Base-by-base conservation (phyloP, 345 rosid species). In the Excoecaria cochinchinensis region DNA sequence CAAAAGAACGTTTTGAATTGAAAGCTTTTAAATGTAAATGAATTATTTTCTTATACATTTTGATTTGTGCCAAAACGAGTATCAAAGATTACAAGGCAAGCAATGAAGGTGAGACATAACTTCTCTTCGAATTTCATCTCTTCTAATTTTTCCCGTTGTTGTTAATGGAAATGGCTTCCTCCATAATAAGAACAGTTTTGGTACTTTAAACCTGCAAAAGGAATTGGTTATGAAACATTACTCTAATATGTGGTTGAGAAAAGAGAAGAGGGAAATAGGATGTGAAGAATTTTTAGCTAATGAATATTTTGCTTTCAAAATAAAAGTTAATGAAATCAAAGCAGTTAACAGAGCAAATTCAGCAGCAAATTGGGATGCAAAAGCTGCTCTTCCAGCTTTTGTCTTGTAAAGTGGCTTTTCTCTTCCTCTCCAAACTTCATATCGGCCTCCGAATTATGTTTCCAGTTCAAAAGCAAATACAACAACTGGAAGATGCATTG, bases 161-260 rank as follows among this genome's bases (percentile, higher is more conserved):
- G 97, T 90, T 55, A 81, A 62, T 8, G 95, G 97, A 76, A 91
- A 91, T 71, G 85, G 91, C 53, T 84, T 89, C 81, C 71, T 83
- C 97, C 97, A 88, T 22, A 48, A n/a, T 47, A 89, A 56, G 79
- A 89, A 92, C 39, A 56, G 25, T 83, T 85, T 91, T n/a, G 97
- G 99, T 69, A 85, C 84, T 84, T 95, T 91, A 80, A 88, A 88
- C 85, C 97, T 95, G 89, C 78, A 79, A 83, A 71, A 75, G 12
- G 38, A 73, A 17, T 67, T 66, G 63, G 56, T 25, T 17, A 67
- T 36, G 12, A 14, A 48, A 13, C 36, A 51, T 60, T n/a, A 14
- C 53, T 8, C 31, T 11, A n/a, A 62, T 8, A 15, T 36, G 21
- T 12, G 3, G 38, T 25, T 58, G 36, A 11, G 3, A 69, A 51